phyloP scores from a whole-genome alignment of 192 early-diverging fungal species.

The Spizellomyces punctatus region DNA sequence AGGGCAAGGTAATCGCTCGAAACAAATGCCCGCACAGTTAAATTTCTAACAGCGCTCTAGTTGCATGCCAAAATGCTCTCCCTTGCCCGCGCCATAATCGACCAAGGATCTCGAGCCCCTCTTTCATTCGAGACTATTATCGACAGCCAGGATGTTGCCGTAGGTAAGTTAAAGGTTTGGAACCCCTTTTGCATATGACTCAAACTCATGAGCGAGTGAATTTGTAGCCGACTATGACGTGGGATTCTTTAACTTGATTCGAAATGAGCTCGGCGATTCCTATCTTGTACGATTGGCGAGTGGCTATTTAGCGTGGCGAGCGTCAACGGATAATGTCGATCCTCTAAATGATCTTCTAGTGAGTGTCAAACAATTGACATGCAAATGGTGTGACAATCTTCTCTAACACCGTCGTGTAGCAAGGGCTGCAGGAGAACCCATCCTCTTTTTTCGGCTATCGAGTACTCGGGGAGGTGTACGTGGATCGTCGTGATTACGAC shows the following conservation, averaged over 20 bases:
- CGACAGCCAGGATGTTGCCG: slow-evolving; percentile 15
- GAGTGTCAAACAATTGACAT: too few relatives aligned
- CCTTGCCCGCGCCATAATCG: neutral
- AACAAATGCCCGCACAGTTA: neutral
- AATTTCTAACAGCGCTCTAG: neutral
- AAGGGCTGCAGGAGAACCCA: neutral
- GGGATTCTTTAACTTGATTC: neutral
- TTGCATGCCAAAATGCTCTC: slow-evolving; percentile 1
- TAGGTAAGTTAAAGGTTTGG: neutral
- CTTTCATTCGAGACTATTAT: slow-evolving; percentile 1
- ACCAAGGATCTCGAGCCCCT: neutral
- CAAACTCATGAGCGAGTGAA: neutral
- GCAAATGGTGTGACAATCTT: too few relatives aligned
- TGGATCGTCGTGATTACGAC: slow-evolving; percentile 9
- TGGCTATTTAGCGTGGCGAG: neutral
- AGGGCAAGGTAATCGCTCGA: neutral
- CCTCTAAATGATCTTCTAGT: too few relatives aligned
- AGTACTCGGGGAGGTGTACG: slow-evolving; percentile 12
- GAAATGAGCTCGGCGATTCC: neutral
- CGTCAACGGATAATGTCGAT: too few relatives aligned
- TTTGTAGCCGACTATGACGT: slow-evolving; percentile 10
- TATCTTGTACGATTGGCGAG: neutral
- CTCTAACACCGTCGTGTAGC: too few relatives aligned
- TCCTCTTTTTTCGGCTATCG: neutral
- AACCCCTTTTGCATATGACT: neutral